A percentile compares a stretch with the other conserved stretches of the same genome.
phyloP scores from a whole-genome alignment of 129 eudicot species.

The Helichrysum umbraculigerum region DNA sequence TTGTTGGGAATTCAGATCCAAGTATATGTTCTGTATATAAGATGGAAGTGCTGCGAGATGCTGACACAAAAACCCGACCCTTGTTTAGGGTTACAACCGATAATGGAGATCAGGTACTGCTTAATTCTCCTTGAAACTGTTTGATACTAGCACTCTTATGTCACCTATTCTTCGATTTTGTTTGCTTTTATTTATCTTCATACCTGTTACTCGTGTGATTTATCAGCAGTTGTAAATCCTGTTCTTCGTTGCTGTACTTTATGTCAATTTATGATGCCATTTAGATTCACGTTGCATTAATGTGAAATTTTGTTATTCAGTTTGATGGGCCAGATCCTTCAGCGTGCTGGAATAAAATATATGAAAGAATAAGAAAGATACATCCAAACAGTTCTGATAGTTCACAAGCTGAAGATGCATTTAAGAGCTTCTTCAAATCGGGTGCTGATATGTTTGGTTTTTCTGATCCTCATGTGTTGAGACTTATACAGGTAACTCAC shows the following conservation, averaged over 20 bases:
- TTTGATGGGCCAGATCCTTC: conserved; percentile 73
- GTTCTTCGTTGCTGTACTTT: neutral
- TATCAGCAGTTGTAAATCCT: conserved; percentile 14
- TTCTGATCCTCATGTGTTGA: conserved; percentile 71
- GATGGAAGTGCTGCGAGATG: conserved; percentile 85
- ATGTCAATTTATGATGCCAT: neutral
- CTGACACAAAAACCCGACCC: conserved; percentile 51
- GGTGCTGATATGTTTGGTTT: conserved; percentile 92
- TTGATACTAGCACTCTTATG: neutral
- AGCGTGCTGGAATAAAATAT: conserved; percentile 71
- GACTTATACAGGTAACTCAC: conserved; percentile 63
- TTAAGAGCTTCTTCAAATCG: conserved; percentile 45
- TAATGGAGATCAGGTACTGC: conserved; percentile 68
- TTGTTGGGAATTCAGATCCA: conserved; percentile 50
- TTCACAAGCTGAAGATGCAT: conserved; percentile 37
- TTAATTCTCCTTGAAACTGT: neutral
- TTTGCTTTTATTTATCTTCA: neutral
- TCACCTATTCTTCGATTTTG: neutral
- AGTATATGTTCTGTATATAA: conserved; percentile 48
- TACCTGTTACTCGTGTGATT: neutral
- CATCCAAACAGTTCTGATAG: conserved; percentile 39
- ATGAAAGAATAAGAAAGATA: conserved; percentile 51
- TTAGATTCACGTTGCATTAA: conserved; percentile 13
- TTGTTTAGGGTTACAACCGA: conserved; percentile 79
- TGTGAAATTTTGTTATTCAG: conserved; percentile 39